Percentiles rank a stretch among this genome's conserved stretches.
Evolutionary conservation across 179 eudicot genomes (phyloP).

Genomic region (Pouteria campechiana): DNA sequence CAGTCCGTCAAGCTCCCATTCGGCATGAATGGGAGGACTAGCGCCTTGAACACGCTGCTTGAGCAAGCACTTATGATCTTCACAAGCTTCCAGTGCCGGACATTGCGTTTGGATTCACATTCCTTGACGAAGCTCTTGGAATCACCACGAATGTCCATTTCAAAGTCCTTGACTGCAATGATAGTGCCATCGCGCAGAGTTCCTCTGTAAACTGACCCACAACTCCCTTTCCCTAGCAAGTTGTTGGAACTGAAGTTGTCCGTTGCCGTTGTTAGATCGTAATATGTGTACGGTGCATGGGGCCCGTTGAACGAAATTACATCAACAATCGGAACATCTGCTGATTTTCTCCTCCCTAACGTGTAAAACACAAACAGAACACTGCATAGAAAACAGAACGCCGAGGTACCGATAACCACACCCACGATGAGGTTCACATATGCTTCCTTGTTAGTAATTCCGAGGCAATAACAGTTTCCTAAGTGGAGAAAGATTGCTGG

Average conservation of each 20-base stretch:
- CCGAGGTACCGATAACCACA: neutral
- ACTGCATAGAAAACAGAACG: neutral
- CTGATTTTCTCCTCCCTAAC: neutral
- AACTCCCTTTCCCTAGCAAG: constrained; percentile 1
- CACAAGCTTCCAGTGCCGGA: too few species aligned
- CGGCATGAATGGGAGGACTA: neutral
- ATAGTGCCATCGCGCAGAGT: neutral
- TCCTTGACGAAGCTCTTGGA: constrained; percentile 4
- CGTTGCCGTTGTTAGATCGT: neutral
- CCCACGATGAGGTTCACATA: neutral
- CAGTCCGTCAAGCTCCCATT: constrained; percentile 3
- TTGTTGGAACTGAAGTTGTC: neutral
- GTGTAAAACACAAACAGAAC: neutral
- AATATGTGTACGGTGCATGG: neutral
- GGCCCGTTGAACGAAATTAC: neutral
- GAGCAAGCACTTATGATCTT: constrained; percentile 3
- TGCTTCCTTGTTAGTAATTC: neutral
- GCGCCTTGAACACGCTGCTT: neutral
- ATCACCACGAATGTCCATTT: constrained; percentile 3
- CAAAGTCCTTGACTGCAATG: constrained; percentile 1
- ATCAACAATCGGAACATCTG: neutral
- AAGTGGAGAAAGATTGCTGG: neutral
- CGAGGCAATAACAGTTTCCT: neutral
- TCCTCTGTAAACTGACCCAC: neutral
- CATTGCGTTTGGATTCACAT: constrained; percentile 6